Base-by-base conservation (phyloP, 805 yeast species). In the Yamadazyma ubonensis region DNA sequence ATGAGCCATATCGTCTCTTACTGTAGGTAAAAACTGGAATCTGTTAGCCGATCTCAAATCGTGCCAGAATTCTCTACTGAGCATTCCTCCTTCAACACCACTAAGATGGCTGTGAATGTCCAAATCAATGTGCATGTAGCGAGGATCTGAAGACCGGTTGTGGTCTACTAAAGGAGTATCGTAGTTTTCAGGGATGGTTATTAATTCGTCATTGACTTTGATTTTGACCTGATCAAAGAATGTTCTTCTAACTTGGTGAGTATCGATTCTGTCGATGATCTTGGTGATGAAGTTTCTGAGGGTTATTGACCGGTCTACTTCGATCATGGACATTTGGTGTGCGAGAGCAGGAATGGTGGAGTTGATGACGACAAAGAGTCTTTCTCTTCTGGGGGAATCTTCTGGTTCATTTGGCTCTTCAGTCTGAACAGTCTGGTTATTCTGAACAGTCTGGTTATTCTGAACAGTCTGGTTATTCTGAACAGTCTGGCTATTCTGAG, bases 161-260 rank as follows among this genome's bases (percentile, higher is more conserved):
- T 16, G 51, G 29, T 46, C 45, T 32, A 37, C 45, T 2, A 55
- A 20, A 3, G 39, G 28, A 9, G 25, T 22, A 23, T 45, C 43
- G 9, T 23, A 22, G 16, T 29, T 26, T 3, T 32, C 27, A 17
- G 9, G 21, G 10, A 27, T 14, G 9, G 23, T 37, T 4, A 46
- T 19, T 12, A 32, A 37, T 5, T 15, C 29, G 6, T 36, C 48
- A 6, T 43, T 18, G 37, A 43, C 46, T 10, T 29, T 41, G 12
- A 60, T 41, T 19, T 44, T 44, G 11, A 60, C 33, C 38, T 59
- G 63, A 21, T 59, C 64, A 31, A 48, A 49, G 33, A 54, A 57
- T 1, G 63, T 58, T 33, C 65, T 44, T 11, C 47, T 37, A 1
- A 59, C 65, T 11, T 56, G 46, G 6, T 37, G 35, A 17, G 37